Evolutionary conservation across 1,139 yeast genomes (phyloP), one percentile per base, ranked within the genome.

Genomic region (Blastobotrys elegans): DNA sequence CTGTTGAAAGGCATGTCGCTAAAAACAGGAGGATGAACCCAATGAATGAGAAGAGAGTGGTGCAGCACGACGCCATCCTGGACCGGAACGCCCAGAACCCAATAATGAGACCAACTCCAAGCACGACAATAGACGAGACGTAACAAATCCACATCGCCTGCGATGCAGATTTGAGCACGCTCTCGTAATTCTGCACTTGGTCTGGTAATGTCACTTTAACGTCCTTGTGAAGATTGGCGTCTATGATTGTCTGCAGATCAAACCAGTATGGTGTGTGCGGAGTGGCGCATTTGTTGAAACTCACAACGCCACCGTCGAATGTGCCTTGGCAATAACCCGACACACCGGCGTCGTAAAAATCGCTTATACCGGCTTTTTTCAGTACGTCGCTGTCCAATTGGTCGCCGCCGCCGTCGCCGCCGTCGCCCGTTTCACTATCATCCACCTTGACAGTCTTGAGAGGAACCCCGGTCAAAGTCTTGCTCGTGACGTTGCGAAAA

Each of bases 281-380:
- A 11, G 66, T 58, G 34, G 49, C 45, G 56, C 73, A 69, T 38
- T 67, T 67, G 42, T 74, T 66, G 50, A 69, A 61, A 50, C 55
- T 49, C 36, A 65, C 62, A 11, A 63, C 62, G 38, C 43, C 46
- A 16, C 37, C 45, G 26, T 38, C 29, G 33, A 46, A 44, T 10
- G 17, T 29, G 21, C 90, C 92, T 56, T 74, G 70, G 65, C 95
- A 85, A 67, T 82, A 84, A 29, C 89, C 90, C 80, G 89, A 84
- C 61, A 75, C 72, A 41, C 88, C 80, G 36, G 83, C 68, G 14
- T 81, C 73, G 61, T 83, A 84, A 24, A 79, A 77, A 43, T 79
- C 79, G 5, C 84, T 69, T 29, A 84, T 65, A 0, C 87, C 86
- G 40, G 79, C 59, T 35, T 63, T 66, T 5, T 57, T 48, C 27